A percentile compares a stretch with the other conserved stretches of the same genome.
Evolutionary conservation across 805 yeast species (phyloP).

Genomic region (Yarrowia osloensis): DNA sequence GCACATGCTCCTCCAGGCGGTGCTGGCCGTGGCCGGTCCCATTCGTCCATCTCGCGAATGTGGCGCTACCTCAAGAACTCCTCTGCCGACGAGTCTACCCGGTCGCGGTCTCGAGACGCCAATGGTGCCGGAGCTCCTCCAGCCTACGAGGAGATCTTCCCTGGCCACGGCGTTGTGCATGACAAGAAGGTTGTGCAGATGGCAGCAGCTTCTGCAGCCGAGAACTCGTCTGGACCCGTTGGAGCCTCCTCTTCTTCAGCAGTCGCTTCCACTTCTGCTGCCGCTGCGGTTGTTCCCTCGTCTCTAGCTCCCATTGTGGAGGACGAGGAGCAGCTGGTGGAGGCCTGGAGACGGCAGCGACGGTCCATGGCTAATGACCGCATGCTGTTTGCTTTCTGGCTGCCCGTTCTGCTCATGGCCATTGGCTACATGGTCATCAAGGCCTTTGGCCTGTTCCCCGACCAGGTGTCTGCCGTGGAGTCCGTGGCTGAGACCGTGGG

Average conservation of each 20-base stretch:
- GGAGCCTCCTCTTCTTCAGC: constrained; percentile 23
- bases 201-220: constrained; percentile 24
- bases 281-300: neutral
- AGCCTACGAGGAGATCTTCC: constrained; percentile 38
- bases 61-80: constrained; percentile 26
- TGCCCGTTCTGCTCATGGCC: constrained; percentile 62
- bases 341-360: constrained; percentile 46
- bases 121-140: constrained; percentile 35
- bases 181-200: constrained; percentile 18
- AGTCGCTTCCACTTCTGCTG: constrained; percentile 2
- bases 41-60: constrained; percentile 28
- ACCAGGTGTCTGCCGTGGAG: constrained; percentile 12
- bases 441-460: constrained; percentile 52
- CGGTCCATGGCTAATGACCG: constrained; percentile 65
- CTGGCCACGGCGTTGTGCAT: neutral
- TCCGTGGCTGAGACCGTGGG: constrained; percentile 17
- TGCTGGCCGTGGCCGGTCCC: constrained; percentile 4
- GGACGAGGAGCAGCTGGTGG: constrained; percentile 36
- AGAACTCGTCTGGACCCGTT: constrained; percentile 16
- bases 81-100: constrained; percentile 6
- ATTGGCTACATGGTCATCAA: constrained; percentile 45
- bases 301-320: constrained; percentile 29
- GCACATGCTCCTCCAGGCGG: constrained; percentile 4
- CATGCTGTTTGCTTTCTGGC: constrained; percentile 87
- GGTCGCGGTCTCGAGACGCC: constrained; percentile 22